Evolutionary conservation across 768 basidiomycete genomes (phyloP), one percentile per base, ranked within the genome.

Genomic region (Russula dissimulans): DNA sequence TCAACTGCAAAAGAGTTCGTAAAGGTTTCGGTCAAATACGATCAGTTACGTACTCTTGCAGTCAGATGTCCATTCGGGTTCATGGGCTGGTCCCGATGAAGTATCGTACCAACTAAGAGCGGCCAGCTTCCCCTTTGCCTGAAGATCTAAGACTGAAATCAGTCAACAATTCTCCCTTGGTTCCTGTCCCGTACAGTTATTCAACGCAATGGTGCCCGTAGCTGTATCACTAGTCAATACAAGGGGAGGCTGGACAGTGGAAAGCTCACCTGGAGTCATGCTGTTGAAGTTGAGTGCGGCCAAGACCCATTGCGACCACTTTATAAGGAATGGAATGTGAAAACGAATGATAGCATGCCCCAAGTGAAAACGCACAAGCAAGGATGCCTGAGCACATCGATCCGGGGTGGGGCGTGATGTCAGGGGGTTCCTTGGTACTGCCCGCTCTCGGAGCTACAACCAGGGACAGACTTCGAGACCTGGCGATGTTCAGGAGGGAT

Each of bases 31-130:
- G 32, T 34, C 17, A 29, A 34, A 52, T 46, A 26, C 18, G 36
- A 56, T 17, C 54, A 49, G 18, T 26, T 57, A 54, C 65, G 26
- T 41, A 85, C 85, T 74, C 72, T 81, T 84, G 70, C 82, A 86
- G 22, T 76, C 69, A n/a, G 75, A 69, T 10, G 75, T 81, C 85
- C 85, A 87, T 22, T 67, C 57, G 34, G 73, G 65, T 11, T 72
- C 70, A 64, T 79, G 69, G 9, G 75, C 60, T 0, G 74, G 78
- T 0, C 85, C 84, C 5, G 71, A 63, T 2, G 45, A 63, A 0
- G 63, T 67, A 50, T 80, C 78, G 14, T 55, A 70, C 72, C 74
- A 86, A 46, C 70, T 76, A 53, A 85, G 48, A 5, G 73, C 61
- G 48, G 74, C 66, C 5, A 39, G 38, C 62, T 69, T 60, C 47